phyloP scores from a whole-genome alignment of 495 filamentous ascomycete species.

The Annulohypoxylon maeteangense region DNA sequence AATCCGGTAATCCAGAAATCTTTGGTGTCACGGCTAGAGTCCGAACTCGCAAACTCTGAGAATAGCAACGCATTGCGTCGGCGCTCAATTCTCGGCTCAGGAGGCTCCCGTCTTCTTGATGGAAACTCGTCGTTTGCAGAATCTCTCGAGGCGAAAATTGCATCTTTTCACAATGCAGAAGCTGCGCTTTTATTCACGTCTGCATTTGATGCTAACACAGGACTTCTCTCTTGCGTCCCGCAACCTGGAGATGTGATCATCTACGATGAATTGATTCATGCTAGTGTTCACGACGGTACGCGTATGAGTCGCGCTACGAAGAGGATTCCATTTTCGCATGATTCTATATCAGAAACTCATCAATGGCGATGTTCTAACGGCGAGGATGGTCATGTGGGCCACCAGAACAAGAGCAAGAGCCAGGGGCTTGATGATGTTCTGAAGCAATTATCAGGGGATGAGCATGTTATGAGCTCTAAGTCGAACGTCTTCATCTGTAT shows the following conservation, averaged over 20 bases:
- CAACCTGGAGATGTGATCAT: conserved; percentile 75
- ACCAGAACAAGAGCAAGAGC: conserved; percentile 31
- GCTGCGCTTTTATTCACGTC: conserved; percentile 79
- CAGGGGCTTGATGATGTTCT: conserved; percentile 39
- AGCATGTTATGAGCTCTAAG: conserved; percentile 47
- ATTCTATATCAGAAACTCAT: conserved; percentile 53
- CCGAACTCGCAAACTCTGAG: conserved; percentile 10
- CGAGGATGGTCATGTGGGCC: neutral
- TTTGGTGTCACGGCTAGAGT: conserved; percentile 56
- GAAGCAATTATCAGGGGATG: conserved; percentile 24
- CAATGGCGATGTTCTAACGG: conserved; percentile 44
- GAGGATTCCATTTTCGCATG: conserved; percentile 69
- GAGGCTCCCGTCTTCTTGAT: conserved; percentile 71
- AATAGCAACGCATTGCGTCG: conserved; percentile 10
- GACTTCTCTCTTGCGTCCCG: conserved; percentile 72
- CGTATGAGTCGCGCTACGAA: conserved; percentile 65
- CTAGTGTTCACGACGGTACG: conserved; percentile 83
- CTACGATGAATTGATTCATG: conserved; percentile 80
- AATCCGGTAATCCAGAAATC: conserved; percentile 52
- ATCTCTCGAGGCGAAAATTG: conserved; percentile 70
- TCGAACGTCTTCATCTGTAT: conserved; percentile 72
- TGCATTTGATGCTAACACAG: conserved; percentile 80
- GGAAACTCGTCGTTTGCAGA: conserved; percentile 76
- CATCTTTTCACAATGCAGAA: conserved; percentile 71
- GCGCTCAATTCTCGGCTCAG: conserved; percentile 58